Evolutionary conservation across 2,329 filamentous ascomycete genomes (phyloP), one percentile per base, ranked within the genome.

Genomic region (Colletotrichum lentis): DNA sequence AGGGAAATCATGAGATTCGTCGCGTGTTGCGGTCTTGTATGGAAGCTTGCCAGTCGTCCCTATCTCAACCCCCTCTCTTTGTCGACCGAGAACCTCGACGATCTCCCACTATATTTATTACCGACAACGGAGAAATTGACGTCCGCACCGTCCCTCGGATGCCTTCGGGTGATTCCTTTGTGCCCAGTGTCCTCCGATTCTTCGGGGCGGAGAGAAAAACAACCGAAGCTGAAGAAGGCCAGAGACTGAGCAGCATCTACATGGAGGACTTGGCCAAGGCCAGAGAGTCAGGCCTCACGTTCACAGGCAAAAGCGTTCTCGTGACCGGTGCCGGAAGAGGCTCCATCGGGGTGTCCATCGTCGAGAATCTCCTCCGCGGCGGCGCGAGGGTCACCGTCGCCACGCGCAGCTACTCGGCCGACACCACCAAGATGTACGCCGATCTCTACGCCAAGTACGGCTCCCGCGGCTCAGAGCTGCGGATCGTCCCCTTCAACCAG

Each of bases 391-490:
- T 99, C 46, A 85, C 98, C 57, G 96, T 99, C 67, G 99, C 96
- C 12, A 98, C 96, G n/a, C 97, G 93, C 76, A 90, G 96, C 72
- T 99, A 95, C 85, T 98, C 96, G 12, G 91, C 93, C 52, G 91
- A 97, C 79, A 95, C 97, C 62, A 98, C 95, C 5, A 94, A 98
- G 82, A 98, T 98, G 83, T 99, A 98, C 82, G 96, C 99, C 81
- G 90, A 92, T 62, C 97, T 98, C 91, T 99, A 98, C 79, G 91
- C 94, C 70, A 92, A 94, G 70, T 97, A 92, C 75, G 96, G 96
- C 75, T 92, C 93, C 69, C 92, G 93, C 72, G 96, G 95, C 71
- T 98, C 96, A 64, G 94, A 97, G 81, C 90, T 99, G 62, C 93
- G 98, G 50, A 96, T 99, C 61, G 95, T 98, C 61, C 96, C 96